Conservation (phyloP, 192 early-diverging fungal species). For the Entomortierella lignicola region DNA sequence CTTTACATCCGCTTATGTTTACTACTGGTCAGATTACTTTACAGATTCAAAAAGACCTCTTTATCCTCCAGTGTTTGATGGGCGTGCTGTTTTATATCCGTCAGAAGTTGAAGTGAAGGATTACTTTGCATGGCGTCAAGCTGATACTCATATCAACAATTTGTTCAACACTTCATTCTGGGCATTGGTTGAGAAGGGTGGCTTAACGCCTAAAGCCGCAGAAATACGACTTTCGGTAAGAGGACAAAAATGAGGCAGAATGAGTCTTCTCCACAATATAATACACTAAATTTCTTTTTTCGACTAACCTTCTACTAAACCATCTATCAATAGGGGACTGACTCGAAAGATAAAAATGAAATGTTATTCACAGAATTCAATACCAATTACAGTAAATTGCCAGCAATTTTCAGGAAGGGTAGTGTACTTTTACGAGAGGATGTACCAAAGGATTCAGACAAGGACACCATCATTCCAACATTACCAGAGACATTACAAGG, state of each 20-base stretch:
- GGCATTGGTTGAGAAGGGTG: constrained; percentile 83
- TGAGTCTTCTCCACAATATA: constrained; percentile 3
- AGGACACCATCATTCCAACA: constrained; percentile 39
- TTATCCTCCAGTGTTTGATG: constrained; percentile 93
- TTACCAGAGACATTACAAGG: constrained; percentile 46
- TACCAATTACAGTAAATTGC: constrained; percentile 91
- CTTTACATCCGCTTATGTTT: constrained; percentile 90
- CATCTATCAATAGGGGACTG: constrained; percentile 90
- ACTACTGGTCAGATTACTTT: constrained; percentile 84
- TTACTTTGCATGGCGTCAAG: constrained; percentile 96
- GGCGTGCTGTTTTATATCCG: constrained; percentile 90
- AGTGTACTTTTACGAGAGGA: constrained; percentile 77
- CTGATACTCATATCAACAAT: constrained; percentile 94
- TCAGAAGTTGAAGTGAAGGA: constrained; percentile 84
- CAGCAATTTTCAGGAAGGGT: constrained; percentile 90
- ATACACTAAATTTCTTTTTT: constrained; percentile 1
- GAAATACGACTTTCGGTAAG: constrained; percentile 78
- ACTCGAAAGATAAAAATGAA: constrained; percentile 92
- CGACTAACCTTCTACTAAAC: background rate
- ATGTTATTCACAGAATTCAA: constrained; percentile 85
- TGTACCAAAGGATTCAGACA: constrained; percentile 48
- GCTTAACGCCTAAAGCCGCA: constrained; percentile 74
- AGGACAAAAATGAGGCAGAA: background rate
- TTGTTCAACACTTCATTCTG: constrained; percentile 97
- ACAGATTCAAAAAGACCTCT: constrained; percentile 63